Percentiles rank a stretch among this genome's conserved stretches.
phyloP scores from a whole-genome alignment of 805 yeast species.

The Candida ulmi region DNA sequence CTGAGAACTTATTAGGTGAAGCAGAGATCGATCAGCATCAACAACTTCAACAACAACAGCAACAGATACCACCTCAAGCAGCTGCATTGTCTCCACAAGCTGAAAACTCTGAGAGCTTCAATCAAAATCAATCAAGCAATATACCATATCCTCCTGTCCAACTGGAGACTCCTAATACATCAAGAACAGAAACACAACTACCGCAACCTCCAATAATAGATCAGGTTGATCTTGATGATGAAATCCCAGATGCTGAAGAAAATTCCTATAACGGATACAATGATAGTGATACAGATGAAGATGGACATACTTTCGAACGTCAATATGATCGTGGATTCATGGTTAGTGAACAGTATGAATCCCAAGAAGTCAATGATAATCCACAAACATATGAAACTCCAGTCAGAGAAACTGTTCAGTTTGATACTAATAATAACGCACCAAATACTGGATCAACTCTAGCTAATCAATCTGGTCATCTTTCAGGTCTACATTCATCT shows the following conservation, averaged over 20 bases:
- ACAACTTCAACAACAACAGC: slow-evolving; percentile 1
- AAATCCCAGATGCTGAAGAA: slow-evolving; percentile 36
- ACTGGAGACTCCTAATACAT: background rate
- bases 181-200: background rate
- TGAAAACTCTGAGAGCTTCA: background rate
- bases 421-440: background rate
- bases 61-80: background rate
- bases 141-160: background rate
- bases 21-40: slow-evolving; percentile 14
- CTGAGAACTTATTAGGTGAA: slow-evolving; percentile 26
- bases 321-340: slow-evolving; percentile 22
- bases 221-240: slow-evolving; percentile 35
- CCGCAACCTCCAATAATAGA: slow-evolving; percentile 10
- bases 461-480: background rate
- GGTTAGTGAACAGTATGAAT: slow-evolving; percentile 22
- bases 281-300: slow-evolving; percentile 19
- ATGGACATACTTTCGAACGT: slow-evolving; percentile 14
- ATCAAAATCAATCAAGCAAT: background rate
- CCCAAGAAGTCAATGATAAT: slow-evolving; percentile 7
- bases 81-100: slow-evolving; percentile 4
- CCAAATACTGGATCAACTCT: background rate
- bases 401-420: slow-evolving; percentile 2
- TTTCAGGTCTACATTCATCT: slow-evolving; percentile 3
- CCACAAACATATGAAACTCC: slow-evolving; percentile 12
- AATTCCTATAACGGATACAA: slow-evolving; percentile 29